Conservation (phyloP, 139 green algal species). For the Coelastrella sp. region DNA sequence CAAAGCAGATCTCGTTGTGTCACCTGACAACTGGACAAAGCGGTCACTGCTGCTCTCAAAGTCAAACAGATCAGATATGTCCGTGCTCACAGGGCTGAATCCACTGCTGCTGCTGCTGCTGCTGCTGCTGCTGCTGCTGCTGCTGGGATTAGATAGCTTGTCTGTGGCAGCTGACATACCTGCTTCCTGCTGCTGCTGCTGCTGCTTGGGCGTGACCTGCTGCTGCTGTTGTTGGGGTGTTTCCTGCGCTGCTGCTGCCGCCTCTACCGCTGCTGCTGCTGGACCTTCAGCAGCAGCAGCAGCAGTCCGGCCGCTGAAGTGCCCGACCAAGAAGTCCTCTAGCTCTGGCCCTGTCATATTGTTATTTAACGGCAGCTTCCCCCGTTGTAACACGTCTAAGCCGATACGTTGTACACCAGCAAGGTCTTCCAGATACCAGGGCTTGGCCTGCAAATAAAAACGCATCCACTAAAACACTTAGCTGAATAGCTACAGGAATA, state of each 20-base stretch:
- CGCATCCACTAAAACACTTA: too few species aligned
- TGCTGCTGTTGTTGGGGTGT: not conserved
- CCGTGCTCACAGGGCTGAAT: constrained; percentile 15
- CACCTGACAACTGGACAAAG: not conserved
- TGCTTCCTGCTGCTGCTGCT: not conserved
- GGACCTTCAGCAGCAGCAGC: not conserved
- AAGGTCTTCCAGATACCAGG: constrained; percentile 41
- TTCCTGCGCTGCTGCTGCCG: constrained; percentile 1
- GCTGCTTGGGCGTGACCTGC: not conserved
- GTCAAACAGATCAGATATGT: constrained; percentile 21
- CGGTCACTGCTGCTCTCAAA: not conserved
- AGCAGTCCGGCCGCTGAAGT: not conserved
- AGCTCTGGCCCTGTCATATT: not conserved
- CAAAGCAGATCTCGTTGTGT: not conserved
- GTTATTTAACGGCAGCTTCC: not conserved
- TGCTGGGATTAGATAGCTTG: too few species aligned
- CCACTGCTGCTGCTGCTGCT: constrained; percentile 27
- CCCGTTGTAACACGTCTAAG: constrained; percentile 29
- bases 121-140: not conserved
- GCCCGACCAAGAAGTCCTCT: constrained; percentile 16
- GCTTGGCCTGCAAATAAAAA: too few species aligned
- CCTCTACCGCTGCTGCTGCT: not conserved
- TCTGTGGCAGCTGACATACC: not conserved
- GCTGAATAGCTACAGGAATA: too few species aligned
- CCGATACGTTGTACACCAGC: constrained; percentile 12